Percentiles rank a stretch among this genome's conserved stretches.
These are phyloP conservation scores for Mortierella sp. DNA, from an alignment of 371 early-diverging fungal genomes.

Conservation along the genomic window DNA sequence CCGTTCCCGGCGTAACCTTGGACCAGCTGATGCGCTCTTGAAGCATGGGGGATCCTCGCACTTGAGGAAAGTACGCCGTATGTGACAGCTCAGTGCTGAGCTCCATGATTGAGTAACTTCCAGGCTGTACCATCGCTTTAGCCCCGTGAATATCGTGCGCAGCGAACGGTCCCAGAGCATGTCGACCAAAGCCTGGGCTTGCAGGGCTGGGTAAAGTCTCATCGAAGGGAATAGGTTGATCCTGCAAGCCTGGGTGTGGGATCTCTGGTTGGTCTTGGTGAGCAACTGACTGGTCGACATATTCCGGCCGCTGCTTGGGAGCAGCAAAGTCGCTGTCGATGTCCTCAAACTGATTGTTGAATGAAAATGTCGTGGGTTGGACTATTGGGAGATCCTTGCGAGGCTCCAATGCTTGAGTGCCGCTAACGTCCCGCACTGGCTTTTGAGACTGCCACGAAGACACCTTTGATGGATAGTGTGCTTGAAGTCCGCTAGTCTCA, in stretches of 20 bases:
- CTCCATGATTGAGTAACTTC: constrained; percentile 49
- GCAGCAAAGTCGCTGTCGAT: not conserved
- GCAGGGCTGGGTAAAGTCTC: constrained; percentile 8
- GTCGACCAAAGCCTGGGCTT: constrained; percentile 25
- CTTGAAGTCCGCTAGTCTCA: not conserved
- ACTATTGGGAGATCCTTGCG: not conserved
- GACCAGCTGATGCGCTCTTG: constrained; percentile 10
- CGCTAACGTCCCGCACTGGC: not conserved
- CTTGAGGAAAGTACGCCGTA: constrained; percentile 28
- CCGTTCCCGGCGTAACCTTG: not conserved
- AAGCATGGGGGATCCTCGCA: constrained; percentile 30
- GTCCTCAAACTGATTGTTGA: not conserved
- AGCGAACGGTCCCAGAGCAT: not conserved
- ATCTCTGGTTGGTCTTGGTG: not conserved
- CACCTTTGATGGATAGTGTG: too few relatives aligned
- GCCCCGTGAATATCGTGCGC: not conserved
- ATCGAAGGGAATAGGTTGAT: constrained; percentile 21
- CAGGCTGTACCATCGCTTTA: not conserved
- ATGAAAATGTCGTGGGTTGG: not conserved
- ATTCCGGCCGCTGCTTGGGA: not conserved
- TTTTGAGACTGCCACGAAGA: not conserved
- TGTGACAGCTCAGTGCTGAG: constrained; percentile 29
- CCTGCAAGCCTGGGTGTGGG: not conserved
- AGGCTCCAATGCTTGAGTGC: not conserved
- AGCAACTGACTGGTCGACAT: not conserved